A percentile compares a stretch with the other conserved stretches of the same genome.
Conservation (phyloP, 2,329 filamentous ascomycete species). For the Periconia macrospinosa region DNA sequence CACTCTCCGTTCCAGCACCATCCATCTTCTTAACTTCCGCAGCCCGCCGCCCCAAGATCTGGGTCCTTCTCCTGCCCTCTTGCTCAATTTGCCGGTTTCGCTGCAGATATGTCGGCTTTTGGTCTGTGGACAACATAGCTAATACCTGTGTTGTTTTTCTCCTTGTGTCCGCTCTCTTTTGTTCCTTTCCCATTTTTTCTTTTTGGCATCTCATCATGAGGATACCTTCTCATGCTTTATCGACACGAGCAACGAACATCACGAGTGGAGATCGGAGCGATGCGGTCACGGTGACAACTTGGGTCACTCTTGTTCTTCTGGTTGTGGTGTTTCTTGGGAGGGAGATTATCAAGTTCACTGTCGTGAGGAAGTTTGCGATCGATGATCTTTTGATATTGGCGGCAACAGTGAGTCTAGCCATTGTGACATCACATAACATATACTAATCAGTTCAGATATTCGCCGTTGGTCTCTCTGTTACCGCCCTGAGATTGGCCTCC, state of each 20-base stretch:
- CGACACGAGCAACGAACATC: conserved; percentile 6
- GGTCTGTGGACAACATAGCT: neutral
- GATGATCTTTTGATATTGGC: conserved; percentile 36
- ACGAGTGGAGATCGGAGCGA: conserved; percentile 19
- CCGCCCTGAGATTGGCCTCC: conserved; percentile 24
- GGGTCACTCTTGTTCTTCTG: conserved; percentile 24
- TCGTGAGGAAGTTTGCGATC: conserved; percentile 23
- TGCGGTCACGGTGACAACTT: conserved; percentile 28
- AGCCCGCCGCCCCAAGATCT: neutral
- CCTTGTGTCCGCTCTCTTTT: conserved; percentile 12
- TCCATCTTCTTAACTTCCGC: neutral
- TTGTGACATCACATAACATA: neutral
- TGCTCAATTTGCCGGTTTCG: neutral
- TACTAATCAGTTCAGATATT: conserved; percentile 24
- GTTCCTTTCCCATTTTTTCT: conserved; percentile 12
- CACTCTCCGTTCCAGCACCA: neutral
- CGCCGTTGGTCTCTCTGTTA: conserved; percentile 30
- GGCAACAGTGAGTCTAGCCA: conserved; percentile 26
- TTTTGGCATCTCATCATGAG: conserved; percentile 18
- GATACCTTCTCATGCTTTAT: conserved; percentile 11
- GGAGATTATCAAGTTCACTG: conserved; percentile 27
- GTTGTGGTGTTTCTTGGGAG: conserved; percentile 27
- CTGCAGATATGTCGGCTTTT: conserved; percentile 14
- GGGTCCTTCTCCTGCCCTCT: neutral
- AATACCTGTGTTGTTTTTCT: conserved; percentile 6